Evolutionary conservation across 2,329 filamentous ascomycete species (phyloP), one percentile per base, ranked within the genome.

Genomic region (Colletotrichum orbiculare): DNA sequence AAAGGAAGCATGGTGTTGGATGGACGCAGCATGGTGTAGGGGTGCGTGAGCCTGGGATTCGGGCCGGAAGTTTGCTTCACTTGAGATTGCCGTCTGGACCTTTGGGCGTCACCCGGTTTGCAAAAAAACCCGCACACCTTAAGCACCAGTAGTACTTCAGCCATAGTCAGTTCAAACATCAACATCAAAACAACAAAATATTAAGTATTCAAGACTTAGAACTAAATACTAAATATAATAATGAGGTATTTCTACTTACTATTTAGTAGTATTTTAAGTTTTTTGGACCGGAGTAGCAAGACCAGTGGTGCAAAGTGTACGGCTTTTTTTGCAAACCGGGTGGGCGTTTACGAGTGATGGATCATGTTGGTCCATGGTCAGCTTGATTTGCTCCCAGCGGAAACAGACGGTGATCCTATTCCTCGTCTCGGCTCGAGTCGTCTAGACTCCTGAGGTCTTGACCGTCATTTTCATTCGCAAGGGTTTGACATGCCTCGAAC

Each of bases 21-120:
- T 55, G 52, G 52, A 65, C 41, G 57, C 41, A 62, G 47, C 46
- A 62, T 56, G 38, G 35, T 59, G 56, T 56, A 48, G 62, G 62
- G 57, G 46, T 61, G 47, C 45, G 39, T 34, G 62, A 45, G 50
- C 62, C 41, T 65, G 46, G 52, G 38, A 54, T 61, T 62, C 57
- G 52, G 62, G 46, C 46, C 62, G 52, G 55, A 52, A 54, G 60
- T 48, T 49, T 64, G 25, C 25, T 25, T 25, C 25, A 25, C 25
- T 25, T 25, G 25, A 25, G 25, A 25, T 25, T 25, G 25, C 25
- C 39, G 8, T 34, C 39, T 46, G 33, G n/a, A 4, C 46, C 50
- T 61, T 37, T 61, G 50, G 42, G 52, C n/a, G n/a, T n/a, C 15
- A 15, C 15, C 15, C 15, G 15, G 15, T 15, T 15, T 15, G 15